Percentiles rank a stretch among this genome's conserved stretches.
Conservation (phyloP, 495 filamentous ascomycete genomes). For the Beverwykella pulmonaria region DNA sequence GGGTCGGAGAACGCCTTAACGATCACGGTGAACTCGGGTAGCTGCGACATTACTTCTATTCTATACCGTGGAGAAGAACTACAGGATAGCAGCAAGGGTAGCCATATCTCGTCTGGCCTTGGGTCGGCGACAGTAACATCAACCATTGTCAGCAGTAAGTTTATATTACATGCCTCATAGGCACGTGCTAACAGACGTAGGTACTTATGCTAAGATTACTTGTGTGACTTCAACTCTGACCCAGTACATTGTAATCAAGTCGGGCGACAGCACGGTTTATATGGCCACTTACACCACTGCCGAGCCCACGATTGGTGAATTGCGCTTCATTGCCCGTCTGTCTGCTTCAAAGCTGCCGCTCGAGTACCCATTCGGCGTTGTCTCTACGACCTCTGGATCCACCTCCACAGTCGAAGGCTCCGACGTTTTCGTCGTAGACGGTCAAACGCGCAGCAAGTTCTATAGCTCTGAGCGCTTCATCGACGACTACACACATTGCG, state of each 20-base stretch:
- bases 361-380: conserved; percentile 55
- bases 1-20: conserved; percentile 57
- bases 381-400: conserved; percentile 55
- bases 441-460: conserved; percentile 69
- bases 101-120: conserved; percentile 64
- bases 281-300: conserved; percentile 66
- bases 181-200: conserved; percentile 14
- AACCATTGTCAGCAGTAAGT: conserved; percentile 46
- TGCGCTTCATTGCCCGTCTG: conserved; percentile 66
- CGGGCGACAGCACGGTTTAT: conserved; percentile 61
- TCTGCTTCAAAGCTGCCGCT: conserved; percentile 58
- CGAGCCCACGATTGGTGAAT: conserved; percentile 62
- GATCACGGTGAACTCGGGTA: conserved; percentile 59
- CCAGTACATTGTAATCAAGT: conserved; percentile 64
- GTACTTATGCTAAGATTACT: conserved; percentile 63
- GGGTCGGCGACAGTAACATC: conserved; percentile 61
- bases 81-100: conserved; percentile 56
- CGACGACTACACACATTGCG: conserved; percentile 66
- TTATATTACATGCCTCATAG: neutral
- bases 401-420: conserved; percentile 61
- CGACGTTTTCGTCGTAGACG: conserved; percentile 63
- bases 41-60: conserved; percentile 67
- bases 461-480: conserved; percentile 69
- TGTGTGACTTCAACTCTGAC: conserved; percentile 62
- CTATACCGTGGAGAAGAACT: conserved; percentile 60